Evolutionary conservation across 495 filamentous ascomycete genomes (phyloP).

Genomic region (Copromyces sp.): DNA sequence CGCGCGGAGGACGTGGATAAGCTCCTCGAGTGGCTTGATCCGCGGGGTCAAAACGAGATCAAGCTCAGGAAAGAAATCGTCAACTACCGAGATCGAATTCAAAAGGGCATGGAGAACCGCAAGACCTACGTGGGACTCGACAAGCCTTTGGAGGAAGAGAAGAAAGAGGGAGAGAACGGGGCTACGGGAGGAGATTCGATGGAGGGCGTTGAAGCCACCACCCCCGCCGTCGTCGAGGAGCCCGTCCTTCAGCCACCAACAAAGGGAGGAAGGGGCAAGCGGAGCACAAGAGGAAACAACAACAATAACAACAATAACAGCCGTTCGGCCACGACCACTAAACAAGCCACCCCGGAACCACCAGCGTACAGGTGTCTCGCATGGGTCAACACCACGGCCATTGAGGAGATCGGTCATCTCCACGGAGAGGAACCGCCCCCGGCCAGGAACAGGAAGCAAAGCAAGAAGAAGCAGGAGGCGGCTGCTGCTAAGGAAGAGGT

Average conservation of each 20-base stretch:
- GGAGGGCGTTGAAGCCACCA: constrained; percentile 7
- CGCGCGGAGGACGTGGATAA: constrained; percentile 64
- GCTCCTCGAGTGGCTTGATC: constrained; percentile 81
- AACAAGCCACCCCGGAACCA: constrained; percentile 33
- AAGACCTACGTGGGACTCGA: constrained; percentile 54
- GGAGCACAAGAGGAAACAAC: constrained; percentile 54
- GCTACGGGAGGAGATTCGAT: constrained; percentile 2
- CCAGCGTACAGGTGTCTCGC: constrained; percentile 57
- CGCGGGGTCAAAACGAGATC: constrained; percentile 68
- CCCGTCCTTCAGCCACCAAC: constrained; percentile 13
- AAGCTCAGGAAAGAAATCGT: constrained; percentile 79
- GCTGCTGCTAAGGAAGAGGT: constrained; percentile 7
- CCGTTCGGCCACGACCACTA: constrained; percentile 46
- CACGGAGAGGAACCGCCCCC: constrained; percentile 70
- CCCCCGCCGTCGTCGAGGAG: background rate
- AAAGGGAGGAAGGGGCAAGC: constrained; percentile 45
- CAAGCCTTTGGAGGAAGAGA: constrained; percentile 29
- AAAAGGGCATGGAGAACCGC: constrained; percentile 67
- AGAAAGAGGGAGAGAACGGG: constrained; percentile 42
- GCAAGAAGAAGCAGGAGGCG: constrained; percentile 23
- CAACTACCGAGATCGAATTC: constrained; percentile 65
- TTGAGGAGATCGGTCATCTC: constrained; percentile 67
- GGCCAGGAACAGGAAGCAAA: constrained; percentile 48
- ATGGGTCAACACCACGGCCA: constrained; percentile 73
- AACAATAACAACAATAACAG: background rate